Evolutionary conservation across 805 yeast genomes (phyloP).

Genomic region (Pichia rugopelliculosa): DNA sequence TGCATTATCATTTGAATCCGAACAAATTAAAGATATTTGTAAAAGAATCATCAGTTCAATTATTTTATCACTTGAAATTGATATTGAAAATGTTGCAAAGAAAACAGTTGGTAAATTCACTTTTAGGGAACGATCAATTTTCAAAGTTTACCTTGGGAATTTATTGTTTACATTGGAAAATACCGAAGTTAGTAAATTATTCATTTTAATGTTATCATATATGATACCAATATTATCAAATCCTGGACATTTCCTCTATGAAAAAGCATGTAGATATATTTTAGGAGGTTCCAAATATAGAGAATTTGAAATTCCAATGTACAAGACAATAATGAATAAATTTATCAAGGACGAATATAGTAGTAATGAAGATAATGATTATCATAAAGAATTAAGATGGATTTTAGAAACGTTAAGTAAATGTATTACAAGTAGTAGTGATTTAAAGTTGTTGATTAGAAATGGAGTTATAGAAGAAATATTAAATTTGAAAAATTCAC

Average conservation of each 20-base stretch:
- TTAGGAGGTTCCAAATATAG: constrained; percentile 44
- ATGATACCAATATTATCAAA: constrained; percentile 50
- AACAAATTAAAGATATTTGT: constrained; percentile 30
- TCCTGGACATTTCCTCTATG: constrained; percentile 72
- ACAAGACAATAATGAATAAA: constrained; percentile 30
- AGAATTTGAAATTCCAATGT: constrained; percentile 39
- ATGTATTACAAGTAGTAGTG: constrained; percentile 42
- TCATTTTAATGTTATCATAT: constrained; percentile 49
- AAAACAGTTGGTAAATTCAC: constrained; percentile 9
- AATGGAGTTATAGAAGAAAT: constrained; percentile 63
- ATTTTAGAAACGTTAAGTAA: constrained; percentile 40
- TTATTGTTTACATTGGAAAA: constrained; percentile 32
- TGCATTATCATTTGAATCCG: constrained; percentile 34
- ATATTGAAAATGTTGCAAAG: constrained; percentile 23
- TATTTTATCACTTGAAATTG: constrained; percentile 34
- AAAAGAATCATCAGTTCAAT: constrained; percentile 38
- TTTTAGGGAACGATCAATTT: constrained; percentile 50
- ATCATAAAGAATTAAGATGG: constrained; percentile 62
- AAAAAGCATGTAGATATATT: constrained; percentile 60
- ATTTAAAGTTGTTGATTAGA: constrained; percentile 45
- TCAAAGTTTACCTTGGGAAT: constrained; percentile 47
- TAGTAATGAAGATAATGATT: constrained; percentile 36
- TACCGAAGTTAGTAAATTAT: constrained; percentile 33
- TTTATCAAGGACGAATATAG: constrained; percentile 22
- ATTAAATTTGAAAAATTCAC: constrained; percentile 45